Evolutionary conservation across 2,329 filamentous ascomycete genomes (phyloP), one percentile per base, ranked within the genome.

Genomic region (Ophiostoma angusticollis): DNA sequence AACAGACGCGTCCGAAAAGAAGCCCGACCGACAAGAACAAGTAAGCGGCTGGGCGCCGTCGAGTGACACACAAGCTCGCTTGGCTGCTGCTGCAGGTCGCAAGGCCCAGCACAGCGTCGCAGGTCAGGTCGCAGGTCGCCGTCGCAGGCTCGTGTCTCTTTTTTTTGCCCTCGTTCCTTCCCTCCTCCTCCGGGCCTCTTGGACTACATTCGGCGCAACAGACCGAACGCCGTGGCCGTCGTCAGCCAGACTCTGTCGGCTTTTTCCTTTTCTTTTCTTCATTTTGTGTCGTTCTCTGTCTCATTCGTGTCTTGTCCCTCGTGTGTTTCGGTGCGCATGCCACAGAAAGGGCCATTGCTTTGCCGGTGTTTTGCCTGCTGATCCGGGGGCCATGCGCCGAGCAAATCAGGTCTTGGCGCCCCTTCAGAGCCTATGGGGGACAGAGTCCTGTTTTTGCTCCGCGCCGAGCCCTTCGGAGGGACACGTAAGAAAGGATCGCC

Each of bases 61-160:
- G 23, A 42, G 36, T 42, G 40, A 35, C 31, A 39, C 40, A 21
- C 35, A 28, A 11, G 9, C 31, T 39, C 40, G 40, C 40, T 42
- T 42, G 40, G 32, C 36, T 42, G 28, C 16, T 35, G 22, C 28
- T 17, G 29, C 22, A 38, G 9, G 23, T 33, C 30, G 18, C 37
- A 31, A 32, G 23, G n/a, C n/a, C n/a, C n/a, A n/a, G n/a, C n/a
- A n/a, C n/a, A n/a, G n/a, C n/a, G n/a, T 18, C 14, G 12, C 29
- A 9, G 6, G 9, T 17, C n/a, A 13, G 25, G 25, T 28, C 6
- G 25, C 29, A 9, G 5, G 29, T 9, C n/a, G 29, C n/a, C n/a
- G n/a, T n/a, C n/a, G n/a, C n/a, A n/a, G n/a, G n/a, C 29, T 31
- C 16, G 8, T n/a, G 29, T 31, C 18, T n/a, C n/a, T 8, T 30